Evolutionary conservation across 176 grass and related monocot genomes (phyloP).

Genomic region (Bolboschoenus planiculmis): DNA sequence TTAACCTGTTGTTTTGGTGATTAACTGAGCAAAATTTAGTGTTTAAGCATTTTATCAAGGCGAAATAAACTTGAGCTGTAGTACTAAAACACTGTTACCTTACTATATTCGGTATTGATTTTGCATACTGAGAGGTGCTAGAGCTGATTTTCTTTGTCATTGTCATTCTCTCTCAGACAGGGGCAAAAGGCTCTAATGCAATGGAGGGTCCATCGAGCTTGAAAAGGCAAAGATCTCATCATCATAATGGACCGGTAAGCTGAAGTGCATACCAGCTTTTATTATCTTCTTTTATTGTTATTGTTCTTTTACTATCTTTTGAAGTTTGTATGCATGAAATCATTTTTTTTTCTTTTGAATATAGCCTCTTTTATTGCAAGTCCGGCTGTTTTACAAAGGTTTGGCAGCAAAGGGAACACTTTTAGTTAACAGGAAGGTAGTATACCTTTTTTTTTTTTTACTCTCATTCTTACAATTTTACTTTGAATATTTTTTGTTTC

Average conservation of each 20-base stretch:
- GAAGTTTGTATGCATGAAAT: not conserved
- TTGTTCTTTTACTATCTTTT: not conserved
- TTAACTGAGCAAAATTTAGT: not conserved
- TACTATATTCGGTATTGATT: not conserved
- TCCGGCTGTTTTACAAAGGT: conserved; percentile 66
- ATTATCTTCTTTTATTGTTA: not conserved
- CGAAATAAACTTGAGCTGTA: not conserved
- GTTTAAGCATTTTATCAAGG: not conserved
- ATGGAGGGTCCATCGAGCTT: not conserved
- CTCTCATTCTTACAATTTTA: not conserved
- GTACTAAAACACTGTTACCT: not conserved
- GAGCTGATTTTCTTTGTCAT: not conserved
- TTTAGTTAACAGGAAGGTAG: conserved; percentile 50
- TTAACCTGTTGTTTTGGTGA: not conserved
- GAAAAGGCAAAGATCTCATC: conserved; percentile 4
- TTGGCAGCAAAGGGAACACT: conserved; percentile 62
- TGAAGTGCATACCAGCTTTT: not conserved
- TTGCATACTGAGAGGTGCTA: not conserved
- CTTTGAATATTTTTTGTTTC: not conserved
- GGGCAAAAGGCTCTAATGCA: not conserved
- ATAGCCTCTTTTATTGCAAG: conserved; percentile 73
- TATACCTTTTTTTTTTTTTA: not conserved
- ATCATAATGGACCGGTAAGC: conserved; percentile 22
- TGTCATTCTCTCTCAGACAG: not conserved
- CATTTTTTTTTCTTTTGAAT: not conserved